Base-by-base conservation (phyloP, 176 grass and related monocot genomes). In the Tillandsia leiboldiana region DNA sequence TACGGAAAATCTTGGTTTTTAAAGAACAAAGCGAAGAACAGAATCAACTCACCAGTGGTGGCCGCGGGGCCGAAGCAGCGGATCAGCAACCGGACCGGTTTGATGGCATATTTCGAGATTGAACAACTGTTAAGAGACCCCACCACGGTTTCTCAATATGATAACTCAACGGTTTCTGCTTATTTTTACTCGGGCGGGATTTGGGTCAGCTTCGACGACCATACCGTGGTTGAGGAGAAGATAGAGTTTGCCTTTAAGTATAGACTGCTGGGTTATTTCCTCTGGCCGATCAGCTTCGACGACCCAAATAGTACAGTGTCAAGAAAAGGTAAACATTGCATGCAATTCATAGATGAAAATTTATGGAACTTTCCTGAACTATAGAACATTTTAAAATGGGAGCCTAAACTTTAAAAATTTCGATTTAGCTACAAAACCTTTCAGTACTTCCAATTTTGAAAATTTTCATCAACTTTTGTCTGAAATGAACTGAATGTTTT, bases 1-100 rank as follows among this genome's bases (percentile, higher is more conserved):
- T 86, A 70, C 64, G 90, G 90, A 61, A 89, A 77, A 51, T 86
- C 86, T 61, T 86, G 90, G 90, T 77, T 86, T 62, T 80, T 94
- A 49, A 79, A 68, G 67, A 94, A 94, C 80, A 94, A 94, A 71
- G 68, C 13, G 20, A 94, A 82, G 75, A 84, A 89, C 47, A 80
- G 71, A 67, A 67, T 83, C n/a, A 80, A 86, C 20, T 79, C 83
- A 26, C 80, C 80, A 51, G 64, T 83, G 2, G 90, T 83, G 22
- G 90, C 90, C 49, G 56, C 68, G 5, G 90, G 86, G 12, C 84
- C 80, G 13, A 83, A 86, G 70, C 90, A 89, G 75, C 84, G 77
- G 75, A 83, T 51, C 69, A 94, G 86, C 74, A 94, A 89, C 50
- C 83, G 81, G 50, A 89, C 86, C 0, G 90, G 90, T 17, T 9